Conservation (phyloP, 352 stramenopile genomes). For the Globisporangium nunn region DNA sequence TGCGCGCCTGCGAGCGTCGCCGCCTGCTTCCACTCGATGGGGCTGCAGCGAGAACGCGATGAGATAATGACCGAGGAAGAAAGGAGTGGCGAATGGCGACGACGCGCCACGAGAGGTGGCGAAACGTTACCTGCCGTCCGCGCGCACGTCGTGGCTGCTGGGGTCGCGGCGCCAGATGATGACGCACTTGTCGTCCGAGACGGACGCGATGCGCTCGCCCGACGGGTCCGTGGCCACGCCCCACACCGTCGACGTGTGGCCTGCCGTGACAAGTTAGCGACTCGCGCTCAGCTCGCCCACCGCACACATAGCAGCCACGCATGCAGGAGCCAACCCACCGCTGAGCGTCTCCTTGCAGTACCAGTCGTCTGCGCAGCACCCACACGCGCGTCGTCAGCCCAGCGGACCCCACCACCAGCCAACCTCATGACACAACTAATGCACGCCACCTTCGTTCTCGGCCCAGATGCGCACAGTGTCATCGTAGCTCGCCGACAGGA, state of each 20-base stretch:
- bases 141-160: conserved; percentile 39
- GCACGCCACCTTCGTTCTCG: conserved; percentile 70
- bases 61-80: neutral
- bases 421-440: no score
- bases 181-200: conserved; percentile 90
- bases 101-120: neutral
- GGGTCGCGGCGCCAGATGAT: conserved; percentile 89
- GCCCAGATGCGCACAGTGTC: conserved; percentile 95
- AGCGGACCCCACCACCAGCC: no score
- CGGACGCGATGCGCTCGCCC: conserved; percentile 78
- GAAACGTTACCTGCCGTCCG: conserved; percentile 32
- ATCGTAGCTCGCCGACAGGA: conserved; percentile 93
- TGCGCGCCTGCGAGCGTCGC: conserved; percentile 81
- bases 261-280: conserved; percentile 5
- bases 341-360: conserved; percentile 91
- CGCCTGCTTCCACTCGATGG: conserved; percentile 81
- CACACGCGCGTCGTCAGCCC: no score
- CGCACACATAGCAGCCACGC: neutral
- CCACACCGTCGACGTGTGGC: conserved; percentile 95
- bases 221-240: conserved; percentile 73
- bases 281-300: neutral
- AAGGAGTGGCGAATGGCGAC: neutral
- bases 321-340: conserved; percentile 18
- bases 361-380: conserved; percentile 87
- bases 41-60: conserved; percentile 10